A percentile compares a stretch with the other conserved stretches of the same genome.
Conservation (phyloP, 208 protist species). For the Endotrypanum monterogeii region DNA sequence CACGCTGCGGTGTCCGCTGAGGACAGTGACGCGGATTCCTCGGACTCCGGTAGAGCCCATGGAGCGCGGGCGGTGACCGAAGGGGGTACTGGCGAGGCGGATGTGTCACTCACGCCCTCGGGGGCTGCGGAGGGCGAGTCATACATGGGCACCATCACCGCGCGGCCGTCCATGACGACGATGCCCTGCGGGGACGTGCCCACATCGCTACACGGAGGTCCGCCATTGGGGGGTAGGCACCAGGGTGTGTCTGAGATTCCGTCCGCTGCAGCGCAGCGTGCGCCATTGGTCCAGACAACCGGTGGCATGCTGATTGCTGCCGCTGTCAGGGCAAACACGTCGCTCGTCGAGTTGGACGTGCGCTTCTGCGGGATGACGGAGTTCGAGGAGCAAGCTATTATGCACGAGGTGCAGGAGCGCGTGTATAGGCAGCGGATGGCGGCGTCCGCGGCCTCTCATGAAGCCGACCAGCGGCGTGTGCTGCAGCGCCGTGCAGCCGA, state of each 20-base stretch:
- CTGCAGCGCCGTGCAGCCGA: conserved; percentile 25
- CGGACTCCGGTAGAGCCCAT: neutral
- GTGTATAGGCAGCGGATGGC: conserved; percentile 26
- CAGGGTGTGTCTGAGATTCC: neutral
- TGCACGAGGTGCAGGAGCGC: conserved; percentile 37
- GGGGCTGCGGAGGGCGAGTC: neutral
- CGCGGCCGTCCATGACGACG: conserved; percentile 13
- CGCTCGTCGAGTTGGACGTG: conserved; percentile 69
- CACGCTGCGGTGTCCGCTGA: neutral
- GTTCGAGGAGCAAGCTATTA: conserved; percentile 49
- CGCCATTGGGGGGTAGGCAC: neutral
- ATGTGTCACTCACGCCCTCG: neutral
- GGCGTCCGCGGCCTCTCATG: conserved; percentile 23
- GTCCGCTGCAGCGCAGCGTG: neutral
- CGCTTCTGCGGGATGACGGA: conserved; percentile 51
- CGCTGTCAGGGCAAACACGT: conserved; percentile 53
- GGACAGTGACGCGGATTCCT: neutral
- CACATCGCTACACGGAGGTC: neutral
- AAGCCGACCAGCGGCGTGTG: conserved; percentile 28
- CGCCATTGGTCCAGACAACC: conserved; percentile 18
- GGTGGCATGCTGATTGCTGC: conserved; percentile 41
- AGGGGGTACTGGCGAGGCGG: neutral
- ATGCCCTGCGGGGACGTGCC: conserved; percentile 4
- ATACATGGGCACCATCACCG: conserved; percentile 1
- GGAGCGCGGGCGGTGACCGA: neutral